Evolutionary conservation across 1,139 yeast species (phyloP), one percentile per base, ranked within the genome.

Genomic region (Zygoascus meyerae): DNA sequence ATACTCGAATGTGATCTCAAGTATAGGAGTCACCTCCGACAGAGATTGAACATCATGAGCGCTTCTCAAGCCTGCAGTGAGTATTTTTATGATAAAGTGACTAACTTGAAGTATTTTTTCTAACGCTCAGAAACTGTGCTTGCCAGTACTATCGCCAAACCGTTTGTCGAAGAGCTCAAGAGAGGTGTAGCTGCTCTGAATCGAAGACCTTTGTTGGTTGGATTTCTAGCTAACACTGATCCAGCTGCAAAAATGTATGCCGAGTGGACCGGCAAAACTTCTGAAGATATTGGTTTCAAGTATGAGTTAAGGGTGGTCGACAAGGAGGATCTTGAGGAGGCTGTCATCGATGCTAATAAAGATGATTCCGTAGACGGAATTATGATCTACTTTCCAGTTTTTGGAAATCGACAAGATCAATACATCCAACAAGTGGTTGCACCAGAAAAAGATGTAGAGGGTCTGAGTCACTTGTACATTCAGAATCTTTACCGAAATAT

Each of bases 341-440:
- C 81, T 29, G 78, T 92, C 52, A 77, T 89, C 47, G 79, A 76
- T 44, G 97, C 97, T 50, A 92, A 92, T 64, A 73, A 74, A 30
- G 94, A 90, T 59, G 79, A 77, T 47, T 58, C 65, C 1, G 87
- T 92, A 32, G 83, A 87, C 62, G 98, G 98, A 28, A 92, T 92
- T 55, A 89, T 92, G 89, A 92, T 92, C n/a, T 92, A 92, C 66
- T 92, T 90, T 76, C 98, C 98, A 0, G 97, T 92, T 2, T 92
- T 87, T 68, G 96, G 96, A 2, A 87, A 86, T 62, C 78, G 86
- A 52, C 98, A 92, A 68, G 98, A 92, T 64, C 95, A 86, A 66
- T 92, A 94, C 64, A 69, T 92, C 48, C 97, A 92, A 68, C 97
- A 92, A 68, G 83, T 89, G 52, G 89, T 92, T 10, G 55, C 84